phyloP scores from a whole-genome alignment of 2,329 filamentous ascomycete species.

The Arachnopeziza araneosa region DNA sequence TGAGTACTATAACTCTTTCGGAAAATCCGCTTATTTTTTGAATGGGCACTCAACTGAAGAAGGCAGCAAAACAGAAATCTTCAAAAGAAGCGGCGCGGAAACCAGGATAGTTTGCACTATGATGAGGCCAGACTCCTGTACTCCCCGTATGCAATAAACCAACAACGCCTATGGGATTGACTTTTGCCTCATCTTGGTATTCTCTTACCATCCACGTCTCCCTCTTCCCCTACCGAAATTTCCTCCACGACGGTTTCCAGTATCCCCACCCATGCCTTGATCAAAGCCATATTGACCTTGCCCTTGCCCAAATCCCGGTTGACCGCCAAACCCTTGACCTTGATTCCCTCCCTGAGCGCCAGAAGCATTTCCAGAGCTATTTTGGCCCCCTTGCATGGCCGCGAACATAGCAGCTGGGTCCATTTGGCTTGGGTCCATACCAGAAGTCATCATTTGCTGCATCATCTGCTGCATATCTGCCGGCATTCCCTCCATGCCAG shows the following conservation, averaged over 20 bases:
- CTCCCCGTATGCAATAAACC: neutral
- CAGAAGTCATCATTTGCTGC: constrained; percentile 63
- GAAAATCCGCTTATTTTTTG: neutral
- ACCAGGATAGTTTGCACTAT: neutral
- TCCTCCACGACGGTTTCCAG: constrained; percentile 25
- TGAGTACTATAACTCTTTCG: no score
- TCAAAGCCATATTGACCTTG: constrained; percentile 30
- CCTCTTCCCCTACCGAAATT: constrained; percentile 30
- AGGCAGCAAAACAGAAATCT: neutral
- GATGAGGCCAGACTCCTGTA: neutral
- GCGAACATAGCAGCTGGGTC: constrained; percentile 58
- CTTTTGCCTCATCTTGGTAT: neutral
- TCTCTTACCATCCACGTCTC: constrained; percentile 20
- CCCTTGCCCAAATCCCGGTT: constrained; percentile 40
- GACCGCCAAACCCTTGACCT: constrained; percentile 43
- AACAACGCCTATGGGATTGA: neutral
- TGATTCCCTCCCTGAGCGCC: constrained; percentile 44
- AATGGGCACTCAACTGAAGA: neutral
- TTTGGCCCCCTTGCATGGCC: constrained; percentile 45
- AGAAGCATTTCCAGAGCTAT: constrained; percentile 37
- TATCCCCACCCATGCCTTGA: constrained; percentile 23
- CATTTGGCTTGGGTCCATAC: constrained; percentile 63
- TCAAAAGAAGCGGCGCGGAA: neutral
- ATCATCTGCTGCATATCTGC: constrained; percentile 65
- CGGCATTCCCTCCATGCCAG: constrained; percentile 57